Base-by-base conservation (phyloP, 78 protist species). In the Dictyostelium brefeldianum region DNA sequence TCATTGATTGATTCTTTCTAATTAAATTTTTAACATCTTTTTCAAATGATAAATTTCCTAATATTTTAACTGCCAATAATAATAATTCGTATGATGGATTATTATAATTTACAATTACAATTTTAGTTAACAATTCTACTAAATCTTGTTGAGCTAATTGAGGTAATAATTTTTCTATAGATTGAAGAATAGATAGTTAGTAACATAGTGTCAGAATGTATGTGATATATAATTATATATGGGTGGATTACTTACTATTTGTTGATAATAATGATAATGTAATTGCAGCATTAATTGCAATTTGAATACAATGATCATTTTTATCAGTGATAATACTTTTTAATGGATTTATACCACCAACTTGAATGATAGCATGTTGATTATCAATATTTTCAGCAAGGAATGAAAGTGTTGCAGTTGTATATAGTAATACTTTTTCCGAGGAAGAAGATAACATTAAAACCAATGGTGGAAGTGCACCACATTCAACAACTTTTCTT, bases 401-500 rank as follows among this genome's bases (percentile, higher is more conserved):
- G 64, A 64, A 59, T 8, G 92, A 50, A 3, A 85, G 17, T 2
- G 92, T 18, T 2, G 62, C 22, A 11, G 80, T 70, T 8, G 64
- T 62, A 75, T 85, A 65, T 29, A 48, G 48, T 47, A 85, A 27
- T 17, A 85, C 53, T 64, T 75, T 85, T 20, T 85, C 92, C 8
- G 53, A 54, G 1, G 75, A 53, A 7, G 92, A 75, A 48, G 75
- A 75, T 56, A 75, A 51, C 75, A 85, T 57, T 62, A 75, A 50
- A 29, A 85, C 50, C 29, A 85, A 77, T 54, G 92, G 92, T 47
- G 92, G 92, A 17, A 85, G 18, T 15, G 92, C 81, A 3, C 92
- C 92, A n/a, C 77, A 48, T 48, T 85, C 92, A 7, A 85, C 92
- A 22, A 85, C 54, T 64, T 85, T 85, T 77, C 92, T 85, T 47